phyloP scores from a whole-genome alignment of 257 asterid genomes.

The Sherardia arvensis region DNA sequence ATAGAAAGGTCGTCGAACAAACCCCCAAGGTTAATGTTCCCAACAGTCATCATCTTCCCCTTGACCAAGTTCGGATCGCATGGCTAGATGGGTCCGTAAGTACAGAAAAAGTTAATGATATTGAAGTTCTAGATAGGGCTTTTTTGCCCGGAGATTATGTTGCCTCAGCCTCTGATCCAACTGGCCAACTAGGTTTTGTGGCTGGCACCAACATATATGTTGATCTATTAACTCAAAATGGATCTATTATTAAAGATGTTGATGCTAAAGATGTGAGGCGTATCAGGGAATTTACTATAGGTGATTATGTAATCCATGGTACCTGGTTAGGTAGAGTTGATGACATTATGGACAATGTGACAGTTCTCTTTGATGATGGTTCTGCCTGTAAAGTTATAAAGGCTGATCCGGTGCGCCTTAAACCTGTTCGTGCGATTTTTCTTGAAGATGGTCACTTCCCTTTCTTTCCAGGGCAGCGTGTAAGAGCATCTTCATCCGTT shows the following conservation, averaged over 20 bases:
- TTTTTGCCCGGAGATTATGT: slow-evolving; percentile 94
- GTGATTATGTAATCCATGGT: slow-evolving; percentile 90
- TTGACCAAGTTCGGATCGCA: slow-evolving; percentile 76
- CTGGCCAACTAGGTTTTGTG: slow-evolving; percentile 92
- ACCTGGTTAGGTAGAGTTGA: slow-evolving; percentile 99
- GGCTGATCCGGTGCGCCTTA: slow-evolving; percentile 81
- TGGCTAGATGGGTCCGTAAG: slow-evolving; percentile 89
- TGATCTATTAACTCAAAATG: slow-evolving; percentile 60
- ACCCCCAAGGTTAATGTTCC: slow-evolving; percentile 27
- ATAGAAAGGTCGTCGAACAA: slow-evolving; percentile 25
- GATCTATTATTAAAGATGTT: slow-evolving; percentile 41
- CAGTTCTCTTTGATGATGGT: slow-evolving; percentile 90
- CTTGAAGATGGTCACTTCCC: slow-evolving; percentile 93
- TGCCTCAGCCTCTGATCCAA: slow-evolving; percentile 84
- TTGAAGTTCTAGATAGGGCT: slow-evolving; percentile 76
- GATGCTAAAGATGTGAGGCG: slow-evolving; percentile 63
- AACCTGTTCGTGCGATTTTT: slow-evolving; percentile 63
- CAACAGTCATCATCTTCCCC: slow-evolving; percentile 44
- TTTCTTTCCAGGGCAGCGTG: slow-evolving; percentile 95
- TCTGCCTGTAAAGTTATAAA: slow-evolving; percentile 84
- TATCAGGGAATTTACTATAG: slow-evolving; percentile 72
- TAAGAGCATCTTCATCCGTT: slow-evolving; percentile 87
- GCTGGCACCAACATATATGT: slow-evolving; percentile 61
- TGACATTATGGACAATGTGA: slow-evolving; percentile 85
- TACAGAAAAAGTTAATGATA: slow-evolving; percentile 40